phyloP scores from a whole-genome alignment of 2,329 filamentous ascomycete genomes.

The Paracoccidioides brasiliensis region DNA sequence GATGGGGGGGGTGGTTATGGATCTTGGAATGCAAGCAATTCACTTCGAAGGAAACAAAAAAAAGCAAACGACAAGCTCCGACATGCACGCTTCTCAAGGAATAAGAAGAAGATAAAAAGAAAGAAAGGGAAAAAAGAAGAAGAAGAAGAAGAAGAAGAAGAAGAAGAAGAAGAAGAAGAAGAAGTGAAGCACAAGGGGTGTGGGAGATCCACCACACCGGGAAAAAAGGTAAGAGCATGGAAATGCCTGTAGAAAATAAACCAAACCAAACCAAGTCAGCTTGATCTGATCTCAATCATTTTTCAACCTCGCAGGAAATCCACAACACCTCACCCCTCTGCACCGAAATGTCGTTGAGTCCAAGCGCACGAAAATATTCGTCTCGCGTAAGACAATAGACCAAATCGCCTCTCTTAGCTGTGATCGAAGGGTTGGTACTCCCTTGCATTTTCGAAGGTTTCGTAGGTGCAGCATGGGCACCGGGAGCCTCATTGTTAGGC shows the following conservation, averaged over 20 bases:
- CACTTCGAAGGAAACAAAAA: neutral
- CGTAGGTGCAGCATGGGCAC: constrained; percentile 22
- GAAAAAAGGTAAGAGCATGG: no score
- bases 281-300: neutral
- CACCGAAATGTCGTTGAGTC: constrained; percentile 12
- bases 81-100: neutral
- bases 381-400: constrained; percentile 27
- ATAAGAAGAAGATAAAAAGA: neutral
- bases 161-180: no score
- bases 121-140: neutral
- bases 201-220: no score
- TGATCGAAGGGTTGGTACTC: constrained; percentile 5
- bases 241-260: no score
- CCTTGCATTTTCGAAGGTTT: constrained; percentile 10
- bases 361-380: constrained; percentile 20
- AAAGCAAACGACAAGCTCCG: neutral
- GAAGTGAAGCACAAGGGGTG: no score
- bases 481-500: neutral
- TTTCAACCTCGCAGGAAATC: constrained; percentile 9
- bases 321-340: constrained; percentile 18
- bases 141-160: neutral
- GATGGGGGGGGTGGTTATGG: neutral
- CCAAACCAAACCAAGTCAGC: neutral
- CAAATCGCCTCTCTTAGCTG: constrained; percentile 26
- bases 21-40: neutral